Evolutionary conservation across 2,329 filamentous ascomycete species (phyloP).

Genomic region (Coniochaeta sp.): DNA sequence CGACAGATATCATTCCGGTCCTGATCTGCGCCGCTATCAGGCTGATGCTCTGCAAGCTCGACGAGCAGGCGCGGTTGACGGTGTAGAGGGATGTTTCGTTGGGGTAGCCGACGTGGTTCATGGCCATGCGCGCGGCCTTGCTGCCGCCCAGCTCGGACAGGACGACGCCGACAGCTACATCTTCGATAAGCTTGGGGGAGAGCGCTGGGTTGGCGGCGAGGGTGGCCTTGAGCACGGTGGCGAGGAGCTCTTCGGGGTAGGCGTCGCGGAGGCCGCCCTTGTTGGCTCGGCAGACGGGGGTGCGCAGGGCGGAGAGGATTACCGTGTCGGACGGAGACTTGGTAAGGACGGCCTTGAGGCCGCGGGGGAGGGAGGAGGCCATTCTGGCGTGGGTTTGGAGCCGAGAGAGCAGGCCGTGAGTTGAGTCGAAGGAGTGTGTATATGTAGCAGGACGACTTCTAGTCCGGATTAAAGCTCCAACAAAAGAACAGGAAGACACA

Average conservation of each 20-base stretch:
- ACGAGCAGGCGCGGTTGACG: constrained; percentile 80
- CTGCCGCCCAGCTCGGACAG: constrained; percentile 84
- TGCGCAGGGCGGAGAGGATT: constrained; percentile 84
- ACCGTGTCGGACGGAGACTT: constrained; percentile 79
- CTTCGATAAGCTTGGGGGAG: constrained; percentile 62
- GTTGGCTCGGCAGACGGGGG: constrained; percentile 75
- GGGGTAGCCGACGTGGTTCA: constrained; percentile 75
- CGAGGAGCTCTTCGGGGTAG: constrained; percentile 83
- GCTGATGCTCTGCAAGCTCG: constrained; percentile 70
- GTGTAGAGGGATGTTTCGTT: constrained; percentile 72
- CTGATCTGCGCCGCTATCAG: constrained; percentile 67
- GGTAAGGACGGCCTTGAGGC: constrained; percentile 67
- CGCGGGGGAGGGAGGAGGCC: constrained; percentile 44
- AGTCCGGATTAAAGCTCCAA: not conserved
- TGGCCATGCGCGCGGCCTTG: constrained; percentile 87
- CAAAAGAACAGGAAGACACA: not conserved
- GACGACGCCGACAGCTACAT: constrained; percentile 82
- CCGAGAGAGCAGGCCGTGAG: not conserved
- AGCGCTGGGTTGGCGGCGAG: constrained; percentile 66
- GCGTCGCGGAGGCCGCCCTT: constrained; percentile 81
- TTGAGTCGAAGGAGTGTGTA: not conserved
- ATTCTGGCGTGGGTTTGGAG: constrained; percentile 20
- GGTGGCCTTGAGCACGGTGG: constrained; percentile 58
- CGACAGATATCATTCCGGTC: constrained; percentile 63
- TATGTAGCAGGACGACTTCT: not conserved